These are phyloP conservation scores for Wilcoxina mikolae DNA, from an alignment of 495 filamentous ascomycete genomes.

Conservation along the genomic window DNA sequence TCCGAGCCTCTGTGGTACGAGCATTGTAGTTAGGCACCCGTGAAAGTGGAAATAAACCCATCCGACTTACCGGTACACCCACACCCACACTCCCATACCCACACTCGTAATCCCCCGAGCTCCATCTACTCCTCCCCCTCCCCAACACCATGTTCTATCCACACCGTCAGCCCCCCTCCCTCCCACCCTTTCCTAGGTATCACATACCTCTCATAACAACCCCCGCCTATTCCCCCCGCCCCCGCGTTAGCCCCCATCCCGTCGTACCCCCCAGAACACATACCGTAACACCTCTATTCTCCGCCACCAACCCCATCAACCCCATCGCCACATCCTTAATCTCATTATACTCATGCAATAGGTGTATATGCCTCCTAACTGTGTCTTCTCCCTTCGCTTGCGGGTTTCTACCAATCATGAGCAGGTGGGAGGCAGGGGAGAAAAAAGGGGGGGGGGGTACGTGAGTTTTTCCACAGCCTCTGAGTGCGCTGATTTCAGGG, in stretches of 20 bases:
- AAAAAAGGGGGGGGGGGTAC: background rate
- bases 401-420: slow-evolving; percentile 1
- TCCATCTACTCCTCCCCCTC: background rate
- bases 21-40: background rate
- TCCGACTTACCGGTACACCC: background rate
- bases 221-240: background rate
- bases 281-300: slow-evolving; percentile 20
- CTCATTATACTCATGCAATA: slow-evolving; percentile 28
- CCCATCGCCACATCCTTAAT: slow-evolving; percentile 27
- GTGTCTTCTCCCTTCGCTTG: slow-evolving; percentile 9
- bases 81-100: background rate
- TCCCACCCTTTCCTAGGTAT: background rate
- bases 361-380: slow-evolving; percentile 23
- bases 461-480: background rate
- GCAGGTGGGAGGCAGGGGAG: too few relatives aligned
- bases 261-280: slow-evolving; percentile 20
- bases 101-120: background rate
- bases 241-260: background rate
- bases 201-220: background rate
- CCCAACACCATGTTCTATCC: background rate
- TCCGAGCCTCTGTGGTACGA: background rate
- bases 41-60: background rate
- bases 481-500: background rate
- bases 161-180: background rate
- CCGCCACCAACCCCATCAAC: slow-evolving; percentile 25